A percentile compares a stretch with the other conserved stretches of the same genome.
Evolutionary conservation across 164 flowering plant species (phyloP).

Genomic region (Taxillus chinensis): DNA sequence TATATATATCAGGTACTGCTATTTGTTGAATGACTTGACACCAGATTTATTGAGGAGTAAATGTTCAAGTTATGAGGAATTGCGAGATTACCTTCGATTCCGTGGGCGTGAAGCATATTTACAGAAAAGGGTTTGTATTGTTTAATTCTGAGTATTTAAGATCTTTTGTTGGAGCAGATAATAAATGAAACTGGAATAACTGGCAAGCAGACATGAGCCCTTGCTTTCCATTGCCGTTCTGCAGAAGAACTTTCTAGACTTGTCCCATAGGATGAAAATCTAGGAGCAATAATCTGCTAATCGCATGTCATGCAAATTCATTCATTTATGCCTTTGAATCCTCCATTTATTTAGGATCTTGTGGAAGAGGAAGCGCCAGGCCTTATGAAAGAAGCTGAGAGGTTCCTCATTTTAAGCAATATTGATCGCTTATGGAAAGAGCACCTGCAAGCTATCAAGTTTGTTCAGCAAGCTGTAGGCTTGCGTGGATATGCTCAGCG

Average conservation of each 20-base stretch:
- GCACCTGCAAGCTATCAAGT: conserved; percentile 92
- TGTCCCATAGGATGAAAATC: neutral
- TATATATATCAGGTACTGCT: conserved; percentile 60
- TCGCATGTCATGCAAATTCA: neutral
- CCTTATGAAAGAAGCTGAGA: conserved; percentile 95
- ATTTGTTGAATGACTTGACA: conserved; percentile 77
- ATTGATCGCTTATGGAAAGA: conserved; percentile 97
- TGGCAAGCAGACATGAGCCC: too few relatives aligned
- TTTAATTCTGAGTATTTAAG: neutral
- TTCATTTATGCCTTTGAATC: neutral
- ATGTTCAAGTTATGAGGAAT: conserved; percentile 60
- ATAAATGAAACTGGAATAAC: too few relatives aligned
- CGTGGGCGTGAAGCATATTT: conserved; percentile 91
- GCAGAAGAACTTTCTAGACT: neutral
- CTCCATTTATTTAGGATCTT: conserved; percentile 41
- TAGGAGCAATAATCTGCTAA: too few relatives aligned
- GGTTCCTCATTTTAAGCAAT: conserved; percentile 80
- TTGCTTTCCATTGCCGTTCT: too few relatives aligned
- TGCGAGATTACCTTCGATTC: conserved; percentile 58
- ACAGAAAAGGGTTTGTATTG: conserved; percentile 65
- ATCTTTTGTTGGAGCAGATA: too few relatives aligned
- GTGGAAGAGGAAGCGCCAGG: conserved; percentile 87
- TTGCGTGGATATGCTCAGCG: conserved; percentile 96
- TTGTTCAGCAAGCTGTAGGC: conserved; percentile 99
- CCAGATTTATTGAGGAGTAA: conserved; percentile 58